Conservation (phyloP, 2,329 filamentous ascomycete species). For the Cylindrodendrum hubeiense region DNA sequence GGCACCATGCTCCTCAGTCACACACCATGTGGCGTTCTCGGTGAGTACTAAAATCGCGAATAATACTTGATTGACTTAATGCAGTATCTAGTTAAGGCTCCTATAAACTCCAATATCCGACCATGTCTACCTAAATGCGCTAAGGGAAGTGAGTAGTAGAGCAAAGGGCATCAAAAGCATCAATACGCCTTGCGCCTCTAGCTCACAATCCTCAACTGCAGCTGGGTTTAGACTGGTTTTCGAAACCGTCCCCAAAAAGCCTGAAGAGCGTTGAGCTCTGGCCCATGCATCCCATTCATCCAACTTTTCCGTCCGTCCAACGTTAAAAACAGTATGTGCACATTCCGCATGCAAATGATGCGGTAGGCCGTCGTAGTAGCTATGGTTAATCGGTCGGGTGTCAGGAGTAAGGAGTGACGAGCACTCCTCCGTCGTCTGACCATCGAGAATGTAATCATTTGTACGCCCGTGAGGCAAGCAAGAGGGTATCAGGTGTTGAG, state of each 20-base stretch:
- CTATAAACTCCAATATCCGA: slow-evolving; percentile 28
- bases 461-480: slow-evolving; percentile 31
- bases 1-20: background rate
- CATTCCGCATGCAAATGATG: slow-evolving; percentile 10
- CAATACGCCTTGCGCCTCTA: background rate
- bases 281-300: slow-evolving; percentile 28
- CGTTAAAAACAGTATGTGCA: slow-evolving; percentile 22
- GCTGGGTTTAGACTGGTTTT: slow-evolving; percentile 3
- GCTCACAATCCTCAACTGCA: slow-evolving; percentile 6
- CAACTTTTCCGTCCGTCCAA: slow-evolving; percentile 33
- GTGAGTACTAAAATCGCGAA: background rate
- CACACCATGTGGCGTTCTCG: background rate
- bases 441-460: slow-evolving; percentile 27
- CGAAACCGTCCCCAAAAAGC: background rate
- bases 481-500: slow-evolving; percentile 42
- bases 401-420: slow-evolving; percentile 22
- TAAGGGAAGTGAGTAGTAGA: slow-evolving; percentile 16
- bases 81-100: slow-evolving; percentile 27
- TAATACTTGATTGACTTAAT: slow-evolving; percentile 26
- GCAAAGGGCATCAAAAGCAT: background rate
- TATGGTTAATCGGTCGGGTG: slow-evolving; percentile 42
- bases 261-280: slow-evolving; percentile 20
- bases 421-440: slow-evolving; percentile 3
- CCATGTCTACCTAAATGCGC: slow-evolving; percentile 15
- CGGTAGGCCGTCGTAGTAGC: slow-evolving; percentile 33